Evolutionary conservation across 2,329 filamentous ascomycete genomes (phyloP), one percentile per base, ranked within the genome.

Genomic region (Exserohilum rostratum): DNA sequence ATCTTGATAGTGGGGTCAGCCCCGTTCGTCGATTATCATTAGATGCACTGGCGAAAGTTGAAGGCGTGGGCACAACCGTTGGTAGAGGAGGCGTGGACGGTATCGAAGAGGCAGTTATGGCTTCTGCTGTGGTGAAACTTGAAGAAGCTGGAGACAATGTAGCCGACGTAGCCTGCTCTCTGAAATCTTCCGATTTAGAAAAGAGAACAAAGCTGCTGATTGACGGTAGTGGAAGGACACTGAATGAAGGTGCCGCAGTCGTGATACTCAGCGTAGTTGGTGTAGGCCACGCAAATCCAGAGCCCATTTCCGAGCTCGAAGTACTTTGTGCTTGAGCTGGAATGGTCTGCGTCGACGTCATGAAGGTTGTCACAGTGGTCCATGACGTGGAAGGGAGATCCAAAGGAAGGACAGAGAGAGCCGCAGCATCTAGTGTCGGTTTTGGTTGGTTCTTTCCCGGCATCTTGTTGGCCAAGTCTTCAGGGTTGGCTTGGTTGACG

Each of bases 381-480:
- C 35, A 48, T 25, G n/a, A 9, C 29, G 15, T 9, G n/a, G 42
- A 33, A 7, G 30, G 22, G 15, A 11, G 12, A 3, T 17, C 20
- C 11, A 11, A 9, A 9, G 17, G 20, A 18, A 27, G 18, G 6
- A 37, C 30, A 6, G 34, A 46, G 17, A 35, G 31, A n/a, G 42
- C 40, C 15, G 52, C 40, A 38, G 18, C 39, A 11, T 35, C 48
- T 31, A 48, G 39, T 2, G 44, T 38, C n/a, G 51, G 46, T 10
- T 47, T 48, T 3, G 56, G 56, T 31, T 58, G 56, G 7, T 56
- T 58, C 20, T 56, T 52, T 15, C 56, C 56, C 6, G 56, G 53
- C 52, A 58, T 56, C 4, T 45, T 44, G 9, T 34, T 45, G 11
- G 15, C 30, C 15, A 50, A 50, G 12, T 25, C 18, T 0, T 25